These are phyloP conservation scores for Syzygium grande DNA, from an alignment of 345 rosid genomes.

Conservation along the genomic window DNA sequence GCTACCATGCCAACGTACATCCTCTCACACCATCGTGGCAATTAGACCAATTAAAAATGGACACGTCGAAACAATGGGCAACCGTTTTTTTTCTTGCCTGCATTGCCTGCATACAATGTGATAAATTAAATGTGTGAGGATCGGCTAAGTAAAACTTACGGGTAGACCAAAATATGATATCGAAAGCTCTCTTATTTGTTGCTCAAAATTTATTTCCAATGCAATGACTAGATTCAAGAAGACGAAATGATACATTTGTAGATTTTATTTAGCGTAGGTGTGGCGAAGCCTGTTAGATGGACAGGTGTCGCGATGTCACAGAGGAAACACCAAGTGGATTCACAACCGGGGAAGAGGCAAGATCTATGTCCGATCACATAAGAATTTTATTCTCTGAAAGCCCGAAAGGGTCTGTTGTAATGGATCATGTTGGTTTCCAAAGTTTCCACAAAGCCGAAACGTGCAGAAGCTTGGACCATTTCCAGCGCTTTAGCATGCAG, in stretches of 20 bases:
- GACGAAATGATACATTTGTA: not conserved
- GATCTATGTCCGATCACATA: not conserved
- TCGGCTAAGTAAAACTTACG: not conserved
- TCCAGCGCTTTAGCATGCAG: not conserved
- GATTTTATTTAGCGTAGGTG: not conserved
- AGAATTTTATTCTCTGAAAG: not conserved
- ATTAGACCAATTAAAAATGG: too few species aligned
- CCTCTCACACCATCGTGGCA: too few species aligned
- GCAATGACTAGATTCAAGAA: not conserved
- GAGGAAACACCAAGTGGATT: not conserved
- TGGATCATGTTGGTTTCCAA: not conserved
- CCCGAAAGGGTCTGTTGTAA: not conserved
- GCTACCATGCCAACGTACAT: too few species aligned
- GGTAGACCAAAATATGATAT: not conserved
- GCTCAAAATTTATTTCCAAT: not conserved
- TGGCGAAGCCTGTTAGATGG: not conserved
- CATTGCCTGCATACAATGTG: rapidly evolving
- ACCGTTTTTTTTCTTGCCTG: not conserved
- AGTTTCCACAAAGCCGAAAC: not conserved
- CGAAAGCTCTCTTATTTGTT: not conserved
- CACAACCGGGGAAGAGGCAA: not conserved
- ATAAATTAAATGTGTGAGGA: not conserved
- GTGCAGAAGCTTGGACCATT: not conserved
- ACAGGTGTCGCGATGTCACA: not conserved
- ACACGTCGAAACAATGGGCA: not conserved